phyloP scores from a whole-genome alignment of 73 alveolate genomes.

The Stentor roeselii region DNA sequence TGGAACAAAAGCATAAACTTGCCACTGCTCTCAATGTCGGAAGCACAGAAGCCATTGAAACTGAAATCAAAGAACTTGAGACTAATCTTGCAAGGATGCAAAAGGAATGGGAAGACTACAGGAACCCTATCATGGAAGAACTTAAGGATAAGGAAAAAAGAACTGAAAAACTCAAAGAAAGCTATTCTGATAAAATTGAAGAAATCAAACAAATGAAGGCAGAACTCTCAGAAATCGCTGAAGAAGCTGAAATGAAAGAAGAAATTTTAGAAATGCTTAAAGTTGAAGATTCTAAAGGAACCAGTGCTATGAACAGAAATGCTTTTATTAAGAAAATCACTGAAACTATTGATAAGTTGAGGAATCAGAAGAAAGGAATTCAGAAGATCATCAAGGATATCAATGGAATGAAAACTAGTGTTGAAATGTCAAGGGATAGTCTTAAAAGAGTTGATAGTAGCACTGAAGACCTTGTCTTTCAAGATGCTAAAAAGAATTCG shows the following conservation, averaged over 20 bases:
- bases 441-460: slow-evolving; percentile 7
- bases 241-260: slow-evolving; percentile 24
- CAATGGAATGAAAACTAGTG: not conserved
- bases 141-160: slow-evolving; percentile 9
- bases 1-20: slow-evolving; percentile 11
- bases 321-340: slow-evolving; percentile 4
- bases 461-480: slow-evolving; percentile 14
- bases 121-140: slow-evolving; percentile 12
- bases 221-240: slow-evolving; percentile 18
- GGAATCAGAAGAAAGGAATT: slow-evolving; percentile 10
- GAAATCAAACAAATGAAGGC: slow-evolving; percentile 22
- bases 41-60: not conserved
- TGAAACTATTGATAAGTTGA: slow-evolving; percentile 1
- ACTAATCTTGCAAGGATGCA: not conserved
- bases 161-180: slow-evolving; percentile 24
- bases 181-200: slow-evolving; percentile 16
- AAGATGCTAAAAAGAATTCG: slow-evolving; percentile 10
- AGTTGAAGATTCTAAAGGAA: slow-evolving; percentile 15
- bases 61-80: slow-evolving; percentile 14
- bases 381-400: slow-evolving; percentile 1
- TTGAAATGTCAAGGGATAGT: slow-evolving; percentile 6
- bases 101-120: slow-evolving; percentile 2
- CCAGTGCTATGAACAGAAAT: not conserved
- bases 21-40: slow-evolving; percentile 7
- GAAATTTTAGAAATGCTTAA: slow-evolving; percentile 15